Conservation (phyloP, 1,284 basidiomycete genomes). For the Ceratobasidium papillatum region DNA sequence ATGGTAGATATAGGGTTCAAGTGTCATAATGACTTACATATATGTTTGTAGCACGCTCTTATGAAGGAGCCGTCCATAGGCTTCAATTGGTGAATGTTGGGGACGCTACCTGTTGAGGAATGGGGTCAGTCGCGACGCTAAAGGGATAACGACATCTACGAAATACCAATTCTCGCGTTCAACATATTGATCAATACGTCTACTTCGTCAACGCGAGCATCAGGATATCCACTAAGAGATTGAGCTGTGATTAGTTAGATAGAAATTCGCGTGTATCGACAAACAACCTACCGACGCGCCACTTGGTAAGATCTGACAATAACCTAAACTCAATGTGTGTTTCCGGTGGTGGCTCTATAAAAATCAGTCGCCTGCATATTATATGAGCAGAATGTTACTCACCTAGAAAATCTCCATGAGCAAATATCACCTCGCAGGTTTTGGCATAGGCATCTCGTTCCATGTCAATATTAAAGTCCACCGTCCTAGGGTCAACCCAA, state of each 20-base stretch:
- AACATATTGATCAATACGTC: constrained; percentile 41
- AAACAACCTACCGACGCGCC: constrained; percentile 39
- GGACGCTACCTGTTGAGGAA: constrained; percentile 11
- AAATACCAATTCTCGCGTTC: constrained; percentile 40
- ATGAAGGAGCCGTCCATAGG: constrained; percentile 41
- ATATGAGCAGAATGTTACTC: not conserved
- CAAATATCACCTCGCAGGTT: constrained; percentile 3
- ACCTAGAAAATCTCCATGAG: constrained; percentile 8
- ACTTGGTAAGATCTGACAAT: constrained; percentile 41
- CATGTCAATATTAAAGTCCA: constrained; percentile 24
- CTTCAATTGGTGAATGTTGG: constrained; percentile 34
- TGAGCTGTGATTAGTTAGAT: constrained; percentile 37
- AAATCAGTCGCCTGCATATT: not conserved
- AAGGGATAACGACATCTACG: not conserved
- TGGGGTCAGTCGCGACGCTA: not conserved
- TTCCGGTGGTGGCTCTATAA: constrained; percentile 22
- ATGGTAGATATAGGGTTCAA: not conserved
- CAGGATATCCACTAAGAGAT: constrained; percentile 42
- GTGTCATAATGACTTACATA: constrained; percentile 32
- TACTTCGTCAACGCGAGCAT: constrained; percentile 40
- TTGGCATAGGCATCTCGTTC: constrained; percentile 19
- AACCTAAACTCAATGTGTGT: constrained; percentile 41
- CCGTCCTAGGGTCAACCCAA: constrained; percentile 37
- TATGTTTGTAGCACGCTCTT: constrained; percentile 37
- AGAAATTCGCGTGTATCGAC: not conserved